phyloP scores from a whole-genome alignment of 2,329 filamentous ascomycete genomes.

The Fusarium redolens region DNA sequence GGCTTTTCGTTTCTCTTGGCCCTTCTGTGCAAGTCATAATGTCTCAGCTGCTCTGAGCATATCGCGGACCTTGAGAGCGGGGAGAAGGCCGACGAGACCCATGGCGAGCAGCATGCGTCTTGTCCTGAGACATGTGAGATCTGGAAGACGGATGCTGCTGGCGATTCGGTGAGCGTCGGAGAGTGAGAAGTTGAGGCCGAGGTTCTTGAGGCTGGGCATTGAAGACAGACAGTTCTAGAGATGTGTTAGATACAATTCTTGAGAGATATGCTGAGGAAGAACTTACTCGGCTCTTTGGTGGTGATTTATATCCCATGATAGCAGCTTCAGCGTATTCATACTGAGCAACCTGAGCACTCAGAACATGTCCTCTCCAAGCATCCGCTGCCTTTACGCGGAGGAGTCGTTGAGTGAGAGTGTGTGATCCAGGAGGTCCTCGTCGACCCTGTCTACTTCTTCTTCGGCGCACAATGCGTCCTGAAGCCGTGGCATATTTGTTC shows the following conservation, averaged over 20 bases:
- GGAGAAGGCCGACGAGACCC: slow-evolving; percentile 47
- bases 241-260: slow-evolving; percentile 3
- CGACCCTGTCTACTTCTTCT: slow-evolving; percentile 28
- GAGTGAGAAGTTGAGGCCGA: slow-evolving; percentile 39
- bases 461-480: slow-evolving; percentile 31
- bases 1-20: background rate
- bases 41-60: slow-evolving; percentile 30
- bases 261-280: background rate
- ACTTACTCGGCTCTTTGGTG: slow-evolving; percentile 34
- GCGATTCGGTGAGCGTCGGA: slow-evolving; percentile 28
- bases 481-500: slow-evolving; percentile 19
- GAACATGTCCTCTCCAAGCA: slow-evolving; percentile 53
- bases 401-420: slow-evolving; percentile 55
- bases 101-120: slow-evolving; percentile 47
- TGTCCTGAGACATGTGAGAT: slow-evolving; percentile 44
- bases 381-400: slow-evolving; percentile 56
- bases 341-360: slow-evolving; percentile 44
- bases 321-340: slow-evolving; percentile 35
- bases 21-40: slow-evolving; percentile 39
- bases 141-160: slow-evolving; percentile 39
- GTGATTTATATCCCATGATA: slow-evolving; percentile 5
- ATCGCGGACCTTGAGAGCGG: slow-evolving; percentile 38
- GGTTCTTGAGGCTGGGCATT: slow-evolving; percentile 26
- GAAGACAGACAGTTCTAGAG: slow-evolving; percentile 34
- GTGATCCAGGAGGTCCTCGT: slow-evolving; percentile 35